Evolutionary conservation across 2,329 filamentous ascomycete species (phyloP).

Genomic region (Trichophyton simii): DNA sequence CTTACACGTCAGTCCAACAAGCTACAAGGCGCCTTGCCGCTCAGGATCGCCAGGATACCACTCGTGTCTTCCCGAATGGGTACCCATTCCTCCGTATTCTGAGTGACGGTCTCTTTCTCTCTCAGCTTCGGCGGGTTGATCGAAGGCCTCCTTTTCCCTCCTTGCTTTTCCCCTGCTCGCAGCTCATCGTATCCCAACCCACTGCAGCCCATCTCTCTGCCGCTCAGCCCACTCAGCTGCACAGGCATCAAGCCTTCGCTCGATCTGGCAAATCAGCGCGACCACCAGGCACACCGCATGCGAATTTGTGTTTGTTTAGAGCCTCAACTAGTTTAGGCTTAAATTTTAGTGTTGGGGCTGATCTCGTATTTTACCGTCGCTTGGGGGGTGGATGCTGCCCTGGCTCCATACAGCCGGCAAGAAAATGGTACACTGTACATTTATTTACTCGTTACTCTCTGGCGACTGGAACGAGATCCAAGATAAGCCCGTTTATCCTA

Average conservation of each 20-base stretch:
- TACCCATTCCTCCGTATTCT: background rate
- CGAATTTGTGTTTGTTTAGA: background rate
- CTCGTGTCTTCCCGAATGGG: background rate
- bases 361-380: background rate
- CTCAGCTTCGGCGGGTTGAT: background rate
- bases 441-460: no score
- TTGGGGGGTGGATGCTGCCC: background rate
- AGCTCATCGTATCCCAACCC: background rate
- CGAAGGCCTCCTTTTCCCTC: background rate
- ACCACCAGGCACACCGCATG: background rate
- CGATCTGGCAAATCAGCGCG: background rate
- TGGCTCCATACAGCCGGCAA: background rate
- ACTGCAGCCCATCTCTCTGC: background rate
- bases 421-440: no score
- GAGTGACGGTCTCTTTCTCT: background rate
- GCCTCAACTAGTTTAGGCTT: background rate
- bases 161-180: background rate
- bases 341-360: background rate
- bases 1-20: background rate
- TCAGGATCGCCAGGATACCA: background rate
- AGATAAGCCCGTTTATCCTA: background rate
- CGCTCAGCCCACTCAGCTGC: slow-evolving; percentile 1
- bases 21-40: background rate
- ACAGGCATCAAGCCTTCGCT: background rate
- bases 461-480: no score